Percentiles rank a stretch among this genome's conserved stretches.
phyloP scores from a whole-genome alignment of 177 flowering plant species.

The Vitis hybrid region DNA sequence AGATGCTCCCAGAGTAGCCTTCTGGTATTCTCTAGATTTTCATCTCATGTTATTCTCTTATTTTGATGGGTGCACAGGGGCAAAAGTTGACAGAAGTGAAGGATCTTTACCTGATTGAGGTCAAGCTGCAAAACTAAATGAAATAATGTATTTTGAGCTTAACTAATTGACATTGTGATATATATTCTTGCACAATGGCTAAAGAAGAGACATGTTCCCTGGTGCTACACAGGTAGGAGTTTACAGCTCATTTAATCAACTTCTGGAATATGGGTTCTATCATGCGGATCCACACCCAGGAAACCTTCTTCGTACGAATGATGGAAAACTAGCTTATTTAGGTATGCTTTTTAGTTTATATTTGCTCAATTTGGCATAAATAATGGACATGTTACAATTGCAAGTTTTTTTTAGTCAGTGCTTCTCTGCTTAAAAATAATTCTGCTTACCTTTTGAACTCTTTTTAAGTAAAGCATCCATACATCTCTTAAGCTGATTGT shows the following conservation, averaged over 20 bases:
- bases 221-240: conserved; percentile 74
- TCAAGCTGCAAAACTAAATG: conserved; percentile 21
- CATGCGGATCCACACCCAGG: conserved; percentile 99
- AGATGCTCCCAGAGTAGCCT: not conserved
- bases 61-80: conserved; percentile 48
- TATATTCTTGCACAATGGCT: not conserved
- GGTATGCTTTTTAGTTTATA: conserved; percentile 44
- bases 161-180: not conserved
- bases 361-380: not conserved
- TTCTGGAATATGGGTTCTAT: conserved; percentile 92
- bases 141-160: not conserved
- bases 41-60: conserved; percentile 19
- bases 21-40: not conserved
- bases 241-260: conserved; percentile 94
- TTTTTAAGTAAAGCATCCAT: too few relatives aligned
- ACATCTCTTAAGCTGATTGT: too few relatives aligned
- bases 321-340: conserved; percentile 91
- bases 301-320: conserved; percentile 85
- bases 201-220: conserved; percentile 5
- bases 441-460: too few relatives aligned
- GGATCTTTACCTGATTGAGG: conserved; percentile 93
- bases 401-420: not conserved
- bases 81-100: conserved; percentile 78
- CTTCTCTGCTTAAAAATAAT: too few relatives aligned
- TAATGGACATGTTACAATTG: not conserved